Evolutionary conservation across 2,329 filamentous ascomycete species (phyloP), one percentile per base, ranked within the genome.

Genomic region (Furcasterigmium sp.): DNA sequence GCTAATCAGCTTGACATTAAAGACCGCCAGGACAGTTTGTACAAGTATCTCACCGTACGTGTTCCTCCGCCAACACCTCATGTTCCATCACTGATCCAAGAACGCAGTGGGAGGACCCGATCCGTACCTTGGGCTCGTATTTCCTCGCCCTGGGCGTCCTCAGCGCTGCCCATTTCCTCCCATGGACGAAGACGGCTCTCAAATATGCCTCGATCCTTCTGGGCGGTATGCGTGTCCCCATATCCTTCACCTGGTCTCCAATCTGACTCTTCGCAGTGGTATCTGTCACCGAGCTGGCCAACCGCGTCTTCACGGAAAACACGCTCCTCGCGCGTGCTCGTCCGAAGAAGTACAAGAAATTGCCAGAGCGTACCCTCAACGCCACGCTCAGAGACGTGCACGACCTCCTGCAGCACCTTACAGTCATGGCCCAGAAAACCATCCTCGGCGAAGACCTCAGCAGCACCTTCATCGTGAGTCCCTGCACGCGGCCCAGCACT

Each of bases 11-110:
- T 9, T 5, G 3, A 5, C 26, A 5, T 2, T 11, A 5, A 20
- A 46, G 44, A 42, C 23, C 41, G 41, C 10, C 34, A 37, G 21
- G 45, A 46, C n/a, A 44, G 45, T 17, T 28, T 46, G 37, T 46
- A 46, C 34, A 38, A 37, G 9, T 44, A 46, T 11, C 39, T 46
- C 41, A 46, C 32, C 21, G 45, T 41, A 18, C 34, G 34, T 30
- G 5, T 13, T 3, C 4, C 5, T 8, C 3, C 7, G 1, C 14
- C n/a, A 10, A 9, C 8, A 2, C 17, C 7, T 8, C 6, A 9
- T 5, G 8, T n/a, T n/a, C n/a, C n/a, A n/a, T n/a, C n/a, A 18
- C 14, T 21, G 21, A 20, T 46, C 4, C 37, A 23, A 40, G 5
- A 5, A 1, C 10, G 1, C 7, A 46, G 45, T 46, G 45, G 45